Evolutionary conservation across 2,329 filamentous ascomycete genomes (phyloP).

Genomic region (Lachnellula occidentalis): DNA sequence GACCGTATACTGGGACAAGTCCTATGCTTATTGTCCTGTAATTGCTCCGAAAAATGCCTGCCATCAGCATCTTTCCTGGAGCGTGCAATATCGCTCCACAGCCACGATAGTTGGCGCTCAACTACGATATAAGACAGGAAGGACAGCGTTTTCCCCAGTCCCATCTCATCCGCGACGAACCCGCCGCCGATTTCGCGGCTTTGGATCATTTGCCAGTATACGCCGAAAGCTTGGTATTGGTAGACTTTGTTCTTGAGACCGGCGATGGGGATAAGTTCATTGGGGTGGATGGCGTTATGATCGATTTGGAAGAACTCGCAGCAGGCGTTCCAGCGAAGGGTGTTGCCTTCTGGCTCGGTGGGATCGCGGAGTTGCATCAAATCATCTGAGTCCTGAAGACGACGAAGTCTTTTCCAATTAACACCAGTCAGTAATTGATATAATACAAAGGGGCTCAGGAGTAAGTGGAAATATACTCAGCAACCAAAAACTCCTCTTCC

Average conservation of each 20-base stretch:
- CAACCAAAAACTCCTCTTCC: not conserved
- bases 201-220: conserved; percentile 21
- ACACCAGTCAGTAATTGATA: not conserved
- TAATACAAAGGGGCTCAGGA: not conserved
- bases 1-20: not conserved
- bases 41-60: not conserved
- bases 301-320: conserved; percentile 17
- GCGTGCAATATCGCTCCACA: conserved; percentile 9
- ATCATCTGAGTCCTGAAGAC: conserved; percentile 8
- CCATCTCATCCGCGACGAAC: conserved; percentile 54
- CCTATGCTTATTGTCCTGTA: not conserved
- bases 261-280: conserved; percentile 9
- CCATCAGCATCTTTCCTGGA: not conserved
- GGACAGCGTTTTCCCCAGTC: conserved; percentile 49
- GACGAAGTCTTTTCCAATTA: not conserved
- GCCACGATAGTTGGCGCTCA: conserved; percentile 16
- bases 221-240: conserved; percentile 20
- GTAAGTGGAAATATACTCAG: not conserved
- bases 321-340: conserved; percentile 14
- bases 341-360: not conserved
- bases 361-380: conserved; percentile 8
- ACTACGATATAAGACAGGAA: conserved; percentile 40
- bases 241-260: conserved; percentile 18
- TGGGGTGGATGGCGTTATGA: conserved; percentile 1
- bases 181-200: conserved; percentile 51